These are phyloP conservation scores for Pseudogymnoascus pannorum DNA, from an alignment of 2,329 filamentous ascomycete species.

Conservation along the genomic window DNA sequence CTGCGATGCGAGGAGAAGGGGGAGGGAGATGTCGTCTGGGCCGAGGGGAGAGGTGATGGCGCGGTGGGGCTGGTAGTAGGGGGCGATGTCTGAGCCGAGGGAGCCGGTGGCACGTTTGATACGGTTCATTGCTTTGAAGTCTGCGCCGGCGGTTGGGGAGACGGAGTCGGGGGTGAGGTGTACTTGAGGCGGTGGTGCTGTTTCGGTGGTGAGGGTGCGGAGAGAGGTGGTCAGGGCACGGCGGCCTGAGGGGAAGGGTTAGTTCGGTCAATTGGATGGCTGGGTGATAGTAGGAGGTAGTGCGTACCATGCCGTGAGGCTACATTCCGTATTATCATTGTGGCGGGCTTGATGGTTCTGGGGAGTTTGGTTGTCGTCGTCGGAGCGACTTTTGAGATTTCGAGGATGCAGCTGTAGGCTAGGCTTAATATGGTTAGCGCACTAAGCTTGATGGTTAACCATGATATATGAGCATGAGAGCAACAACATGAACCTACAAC, in stretches of 20 bases:
- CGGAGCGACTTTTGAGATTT: conserved; percentile 21
- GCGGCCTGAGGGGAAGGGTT: conserved; percentile 38
- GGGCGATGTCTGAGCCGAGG: conserved; percentile 43
- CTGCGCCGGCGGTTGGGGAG: conserved; percentile 17
- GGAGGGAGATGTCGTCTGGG: conserved; percentile 77
- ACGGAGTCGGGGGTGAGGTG: conserved; percentile 17
- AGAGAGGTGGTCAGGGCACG: conserved; percentile 34
- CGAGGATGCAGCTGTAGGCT: not conserved
- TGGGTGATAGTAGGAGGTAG: conserved; percentile 15
- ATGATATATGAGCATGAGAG: not conserved
- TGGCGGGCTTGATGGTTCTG: conserved; percentile 20
- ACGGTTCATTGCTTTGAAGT: conserved; percentile 21
- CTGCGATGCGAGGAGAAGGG: conserved; percentile 82
- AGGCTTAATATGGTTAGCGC: not conserved
- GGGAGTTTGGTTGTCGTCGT: not conserved
- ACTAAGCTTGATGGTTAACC: not conserved
- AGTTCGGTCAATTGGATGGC: conserved; percentile 19
- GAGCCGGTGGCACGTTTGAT: conserved; percentile 39
- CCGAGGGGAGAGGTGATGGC: conserved; percentile 65
- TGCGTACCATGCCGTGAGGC: conserved; percentile 46
- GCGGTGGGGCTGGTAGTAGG: conserved; percentile 57
- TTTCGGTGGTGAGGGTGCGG: conserved; percentile 30
- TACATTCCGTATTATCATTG: conserved; percentile 51
- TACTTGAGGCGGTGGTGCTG: conserved; percentile 10
- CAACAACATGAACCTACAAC: not conserved